phyloP scores from a whole-genome alignment of 1,284 basidiomycete species.

The Anthracocystis panici-leucophaei region DNA sequence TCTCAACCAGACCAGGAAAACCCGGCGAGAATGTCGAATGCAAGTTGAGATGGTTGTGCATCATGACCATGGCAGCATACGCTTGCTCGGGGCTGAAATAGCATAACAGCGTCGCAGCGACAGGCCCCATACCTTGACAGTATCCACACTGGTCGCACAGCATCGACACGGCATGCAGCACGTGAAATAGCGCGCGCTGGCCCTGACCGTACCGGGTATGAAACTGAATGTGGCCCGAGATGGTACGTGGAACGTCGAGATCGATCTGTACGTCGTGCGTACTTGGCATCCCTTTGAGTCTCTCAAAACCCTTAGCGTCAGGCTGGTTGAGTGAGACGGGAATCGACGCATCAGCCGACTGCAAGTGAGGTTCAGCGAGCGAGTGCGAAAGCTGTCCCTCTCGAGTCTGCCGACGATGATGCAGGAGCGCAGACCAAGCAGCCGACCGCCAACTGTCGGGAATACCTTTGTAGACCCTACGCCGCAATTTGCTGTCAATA shows the following conservation, averaged over 20 bases:
- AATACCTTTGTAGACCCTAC: slow-evolving; percentile 91
- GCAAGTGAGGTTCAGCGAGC: slow-evolving; percentile 26
- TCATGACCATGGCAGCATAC: slow-evolving; percentile 82
- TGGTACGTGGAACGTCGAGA: slow-evolving; percentile 95
- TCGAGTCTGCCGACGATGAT: slow-evolving; percentile 69
- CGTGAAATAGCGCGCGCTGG: slow-evolving; percentile 78
- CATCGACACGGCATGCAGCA: slow-evolving; percentile 90
- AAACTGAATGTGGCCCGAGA: slow-evolving; percentile 93
- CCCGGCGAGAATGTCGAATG: slow-evolving; percentile 91
- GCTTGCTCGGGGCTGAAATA: slow-evolving; percentile 80
- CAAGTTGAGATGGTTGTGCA: slow-evolving; percentile 82
- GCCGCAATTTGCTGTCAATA: slow-evolving; percentile 71
- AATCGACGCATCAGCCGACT: neutral
- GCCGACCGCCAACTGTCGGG: slow-evolving; percentile 95
- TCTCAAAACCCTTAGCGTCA: slow-evolving; percentile 6
- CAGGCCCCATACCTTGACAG: slow-evolving; percentile 98
- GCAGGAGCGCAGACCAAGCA: slow-evolving; percentile 83
- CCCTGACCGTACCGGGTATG: slow-evolving; percentile 92
- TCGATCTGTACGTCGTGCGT: slow-evolving; percentile 97
- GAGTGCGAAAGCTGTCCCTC: slow-evolving; percentile 71
- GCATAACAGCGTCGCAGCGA: slow-evolving; percentile 92
- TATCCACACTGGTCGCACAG: slow-evolving; percentile 90
- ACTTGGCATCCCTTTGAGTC: slow-evolving; percentile 73
- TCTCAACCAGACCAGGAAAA: slow-evolving; percentile 93
- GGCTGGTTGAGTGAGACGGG: slow-evolving; percentile 9